These are phyloP conservation scores for Penicillium tannophilum DNA, from an alignment of 495 filamentous ascomycete species.

Conservation along the genomic window DNA sequence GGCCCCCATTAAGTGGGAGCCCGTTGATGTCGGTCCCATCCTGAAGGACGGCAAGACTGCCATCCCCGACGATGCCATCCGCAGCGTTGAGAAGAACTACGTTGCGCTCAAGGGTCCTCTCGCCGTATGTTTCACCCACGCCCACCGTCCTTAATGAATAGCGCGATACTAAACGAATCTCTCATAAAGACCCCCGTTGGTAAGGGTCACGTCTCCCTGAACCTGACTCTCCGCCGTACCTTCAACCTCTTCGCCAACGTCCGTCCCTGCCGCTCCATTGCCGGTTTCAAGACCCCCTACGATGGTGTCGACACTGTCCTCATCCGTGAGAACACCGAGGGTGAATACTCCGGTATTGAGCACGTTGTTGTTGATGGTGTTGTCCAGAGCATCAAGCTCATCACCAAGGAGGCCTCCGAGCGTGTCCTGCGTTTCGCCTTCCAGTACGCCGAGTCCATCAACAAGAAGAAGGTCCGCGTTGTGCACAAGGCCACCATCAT, in stretches of 20 bases:
- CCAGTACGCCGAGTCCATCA: slow-evolving; percentile 90
- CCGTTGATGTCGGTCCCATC: slow-evolving; percentile 91
- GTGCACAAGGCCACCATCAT: slow-evolving; percentile 99
- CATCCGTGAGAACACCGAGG: slow-evolving; percentile 99
- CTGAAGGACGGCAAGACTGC: slow-evolving; percentile 91
- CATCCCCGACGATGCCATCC: slow-evolving; percentile 87
- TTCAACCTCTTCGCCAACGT: slow-evolving; percentile 99
- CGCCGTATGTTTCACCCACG: slow-evolving; percentile 63
- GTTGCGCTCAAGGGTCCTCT: slow-evolving; percentile 97
- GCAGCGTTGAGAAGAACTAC: slow-evolving; percentile 87
- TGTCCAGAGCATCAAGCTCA: slow-evolving; percentile 98
- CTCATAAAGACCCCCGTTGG: slow-evolving; percentile 81
- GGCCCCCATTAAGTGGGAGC: slow-evolving; percentile 94
- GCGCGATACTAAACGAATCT: slow-evolving; percentile 24
- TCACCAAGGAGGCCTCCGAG: slow-evolving; percentile 90
- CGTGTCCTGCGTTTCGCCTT: slow-evolving; percentile 94
- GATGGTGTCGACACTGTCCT: slow-evolving; percentile 96
- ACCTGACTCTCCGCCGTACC: slow-evolving; percentile 95
- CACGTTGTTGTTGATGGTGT: slow-evolving; percentile 98
- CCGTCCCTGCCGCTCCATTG: slow-evolving; percentile 93
- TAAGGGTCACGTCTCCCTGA: slow-evolving; percentile 98
- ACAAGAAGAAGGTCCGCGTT: slow-evolving; percentile 91
- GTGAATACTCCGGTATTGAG: slow-evolving; percentile 99
- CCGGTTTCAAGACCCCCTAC: slow-evolving; percentile 98
- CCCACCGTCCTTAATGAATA: slow-evolving; percentile 1